Evolutionary conservation across 345 rosid species (phyloP).

Genomic region (Lepidium africanum): DNA sequence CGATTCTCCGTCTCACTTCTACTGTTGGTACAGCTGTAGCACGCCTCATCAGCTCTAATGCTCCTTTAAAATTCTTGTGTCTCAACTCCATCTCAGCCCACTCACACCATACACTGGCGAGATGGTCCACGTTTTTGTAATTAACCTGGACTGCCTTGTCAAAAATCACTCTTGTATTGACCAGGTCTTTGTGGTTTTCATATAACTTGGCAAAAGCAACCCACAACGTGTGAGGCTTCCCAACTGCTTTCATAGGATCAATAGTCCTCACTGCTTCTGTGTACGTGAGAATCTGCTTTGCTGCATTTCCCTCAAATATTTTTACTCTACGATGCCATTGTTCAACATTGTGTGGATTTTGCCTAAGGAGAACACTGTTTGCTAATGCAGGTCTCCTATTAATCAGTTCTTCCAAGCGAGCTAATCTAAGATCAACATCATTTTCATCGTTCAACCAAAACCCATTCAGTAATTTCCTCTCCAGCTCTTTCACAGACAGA

Average conservation of each 20-base stretch:
- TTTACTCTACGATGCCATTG: conserved; percentile 96
- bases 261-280: conserved; percentile 96
- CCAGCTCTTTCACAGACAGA: conserved; percentile 49
- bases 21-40: conserved; percentile 97
- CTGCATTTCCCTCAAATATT: conserved; percentile 84
- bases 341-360: conserved; percentile 97
- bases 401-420: conserved; percentile 71
- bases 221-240: conserved; percentile 96
- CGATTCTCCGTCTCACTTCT: conserved; percentile 92
- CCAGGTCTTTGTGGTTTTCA: conserved; percentile 72
- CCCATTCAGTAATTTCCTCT: conserved; percentile 69
- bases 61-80: conserved; percentile 78
- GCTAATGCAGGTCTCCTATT: conserved; percentile 87
- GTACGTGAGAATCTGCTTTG: conserved; percentile 82
- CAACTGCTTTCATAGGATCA: conserved; percentile 95
- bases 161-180: conserved; percentile 83
- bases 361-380: conserved; percentile 85
- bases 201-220: conserved; percentile 87
- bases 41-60: conserved; percentile 81
- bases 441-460: conserved; percentile 88
- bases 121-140: conserved; percentile 81
- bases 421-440: conserved; percentile 79
- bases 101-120: conserved; percentile 93
- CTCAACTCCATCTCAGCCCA: conserved; percentile 98
- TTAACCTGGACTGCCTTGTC: conserved; percentile 98